Evolutionary conservation across 495 filamentous ascomycete genomes (phyloP), one percentile per base, ranked within the genome.

Genomic region (Aspergillus conjunctus): DNA sequence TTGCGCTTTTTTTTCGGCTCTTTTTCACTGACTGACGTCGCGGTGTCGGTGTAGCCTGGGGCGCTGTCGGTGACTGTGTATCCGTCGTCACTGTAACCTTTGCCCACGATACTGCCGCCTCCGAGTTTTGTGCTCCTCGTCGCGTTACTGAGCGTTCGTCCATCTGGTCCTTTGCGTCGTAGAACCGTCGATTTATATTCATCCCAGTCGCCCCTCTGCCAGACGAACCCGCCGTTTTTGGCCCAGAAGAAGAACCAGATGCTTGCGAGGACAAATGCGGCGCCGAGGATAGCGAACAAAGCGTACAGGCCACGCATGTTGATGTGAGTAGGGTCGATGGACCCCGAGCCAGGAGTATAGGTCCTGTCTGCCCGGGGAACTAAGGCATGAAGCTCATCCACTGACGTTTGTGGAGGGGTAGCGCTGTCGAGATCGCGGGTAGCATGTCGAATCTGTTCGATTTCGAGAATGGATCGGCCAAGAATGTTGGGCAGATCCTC

Each of bases 171-270:
- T 72, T 91, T 93, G 54, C 93, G 88, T 32, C 94, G 87, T n/a
- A 98, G 77, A 11, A 98, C 95, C 0, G 95, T 97, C 4, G 89
- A 89, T 71, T 97, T 97, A 84, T 98, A 98, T 64, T 98, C 94
- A 1, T 96, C 93, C 94, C 94, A 98, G 74, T 98, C 94, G 51
- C 84, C 79, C 58, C 91, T 77, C 17, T 81, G 82, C 81, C 90
- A 98, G 58, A 87, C 74, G 77, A 97, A 97, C 3, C 94, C 95
- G 65, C 93, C 95, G 69, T 97, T 94, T 75, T 89, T 92, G 55
- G 92, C 92, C 89, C 89, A 95, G 84, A 98, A 96, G 82, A 98
- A 98, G 79, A 98, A 96, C 94, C 94, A 98, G 62, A 97, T 90
- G 20, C 76, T 80, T 0, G 81, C 84, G 20, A 93, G 60, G 32